These are phyloP conservation scores for Galeopsis tetrahit DNA, from an alignment of 257 asterid genomes.

Conservation along the genomic window DNA sequence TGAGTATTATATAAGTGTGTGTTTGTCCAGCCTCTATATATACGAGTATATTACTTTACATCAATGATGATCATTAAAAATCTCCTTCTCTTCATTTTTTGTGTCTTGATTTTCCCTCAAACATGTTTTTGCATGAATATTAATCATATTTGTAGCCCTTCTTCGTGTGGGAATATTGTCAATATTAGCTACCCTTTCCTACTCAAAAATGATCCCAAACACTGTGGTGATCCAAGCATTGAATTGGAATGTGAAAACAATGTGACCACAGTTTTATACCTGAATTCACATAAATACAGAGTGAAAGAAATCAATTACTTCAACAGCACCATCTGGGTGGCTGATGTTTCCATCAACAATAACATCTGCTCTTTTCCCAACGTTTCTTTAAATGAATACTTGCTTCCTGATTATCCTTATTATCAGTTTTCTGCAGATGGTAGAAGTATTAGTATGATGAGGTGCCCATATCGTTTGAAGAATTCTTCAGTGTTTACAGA, in stretches of 20 bases:
- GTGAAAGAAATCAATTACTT: conserved; percentile 20
- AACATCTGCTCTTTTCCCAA: not conserved
- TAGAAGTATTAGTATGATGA: not conserved
- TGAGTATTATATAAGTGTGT: too few relatives aligned
- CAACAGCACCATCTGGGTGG: conserved; percentile 33
- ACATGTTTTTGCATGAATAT: not conserved
- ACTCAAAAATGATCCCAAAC: too few relatives aligned
- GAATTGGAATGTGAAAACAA: conserved; percentile 29
- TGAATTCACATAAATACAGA: too few relatives aligned
- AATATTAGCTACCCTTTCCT: too few relatives aligned
- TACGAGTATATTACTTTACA: too few relatives aligned
- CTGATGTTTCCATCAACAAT: not conserved
- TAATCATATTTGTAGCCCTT: conserved; percentile 17
- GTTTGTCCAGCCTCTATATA: too few relatives aligned
- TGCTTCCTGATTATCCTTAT: too few relatives aligned
- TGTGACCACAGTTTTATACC: not conserved
- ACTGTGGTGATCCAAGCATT: too few relatives aligned
- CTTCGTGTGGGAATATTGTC: conserved; percentile 43
- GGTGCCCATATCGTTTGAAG: conserved; percentile 8
- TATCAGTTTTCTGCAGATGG: too few relatives aligned
- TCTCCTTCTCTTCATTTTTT: too few relatives aligned
- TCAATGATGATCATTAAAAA: too few relatives aligned
- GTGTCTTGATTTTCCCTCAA: not conserved
- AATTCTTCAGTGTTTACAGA: not conserved
- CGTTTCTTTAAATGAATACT: not conserved